Evolutionary conservation across 495 filamentous ascomycete species (phyloP).

Genomic region (Staphylotrichum tortipilum): DNA sequence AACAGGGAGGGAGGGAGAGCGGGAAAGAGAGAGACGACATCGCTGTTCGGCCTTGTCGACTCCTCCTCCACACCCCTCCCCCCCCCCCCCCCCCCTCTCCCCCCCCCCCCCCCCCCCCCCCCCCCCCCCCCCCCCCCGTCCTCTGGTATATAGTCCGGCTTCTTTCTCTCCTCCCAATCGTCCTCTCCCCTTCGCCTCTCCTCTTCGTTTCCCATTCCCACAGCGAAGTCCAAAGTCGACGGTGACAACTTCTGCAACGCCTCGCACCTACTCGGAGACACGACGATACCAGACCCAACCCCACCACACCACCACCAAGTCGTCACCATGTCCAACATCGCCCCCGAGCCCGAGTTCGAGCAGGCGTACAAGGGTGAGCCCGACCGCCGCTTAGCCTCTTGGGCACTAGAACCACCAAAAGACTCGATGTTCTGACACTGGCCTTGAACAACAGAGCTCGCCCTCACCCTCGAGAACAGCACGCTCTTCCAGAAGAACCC

Average conservation of each 20-base stretch:
- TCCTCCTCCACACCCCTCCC: too few relatives aligned
- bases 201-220: slow-evolving; percentile 6
- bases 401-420: too few relatives aligned
- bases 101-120: background rate
- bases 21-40: too few relatives aligned
- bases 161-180: slow-evolving; percentile 5
- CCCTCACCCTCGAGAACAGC: slow-evolving; percentile 85
- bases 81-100: background rate
- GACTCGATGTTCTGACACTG: slow-evolving; percentile 4
- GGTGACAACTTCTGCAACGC: slow-evolving; percentile 1
- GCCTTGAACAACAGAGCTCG: slow-evolving; percentile 61
- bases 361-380: slow-evolving; percentile 87
- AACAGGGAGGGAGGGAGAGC: too few relatives aligned
- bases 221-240: slow-evolving; percentile 6
- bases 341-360: slow-evolving; percentile 93
- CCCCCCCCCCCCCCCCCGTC: slow-evolving; percentile 2
- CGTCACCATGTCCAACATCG: slow-evolving; percentile 71
- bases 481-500: slow-evolving; percentile 88
- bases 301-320: background rate
- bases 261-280: background rate
- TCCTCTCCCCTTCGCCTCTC: background rate
- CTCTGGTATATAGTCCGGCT: slow-evolving; percentile 11
- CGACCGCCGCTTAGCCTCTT: background rate
- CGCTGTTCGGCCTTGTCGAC: too few relatives aligned
- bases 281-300: too few relatives aligned